Conservation (phyloP, 164 flowering plant genomes). For the Pachysandra terminalis region DNA sequence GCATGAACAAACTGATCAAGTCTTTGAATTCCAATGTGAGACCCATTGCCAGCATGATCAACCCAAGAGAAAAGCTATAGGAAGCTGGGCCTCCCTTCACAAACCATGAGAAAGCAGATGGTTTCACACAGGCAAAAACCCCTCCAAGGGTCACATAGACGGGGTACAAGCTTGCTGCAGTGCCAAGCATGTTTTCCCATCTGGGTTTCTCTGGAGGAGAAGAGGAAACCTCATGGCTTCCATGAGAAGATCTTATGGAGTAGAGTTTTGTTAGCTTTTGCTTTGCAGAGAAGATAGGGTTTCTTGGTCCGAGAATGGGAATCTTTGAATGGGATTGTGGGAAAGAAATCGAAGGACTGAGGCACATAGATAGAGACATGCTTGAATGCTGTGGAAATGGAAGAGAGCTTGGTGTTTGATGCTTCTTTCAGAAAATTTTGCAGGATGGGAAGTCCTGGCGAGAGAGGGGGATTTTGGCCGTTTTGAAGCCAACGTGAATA, state of each 20-base stretch:
- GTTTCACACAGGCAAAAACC: conserved; percentile 62
- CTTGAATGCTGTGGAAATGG: neutral
- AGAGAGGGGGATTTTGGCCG: too few species aligned
- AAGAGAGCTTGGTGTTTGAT: neutral
- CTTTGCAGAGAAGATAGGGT: conserved; percentile 1
- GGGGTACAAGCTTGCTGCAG: conserved; percentile 77
- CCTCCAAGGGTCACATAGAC: conserved; percentile 69
- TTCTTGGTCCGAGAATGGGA: conserved; percentile 16
- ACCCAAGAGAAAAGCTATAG: conserved; percentile 61
- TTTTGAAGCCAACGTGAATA: too few species aligned
- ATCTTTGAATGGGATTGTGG: conserved; percentile 15
- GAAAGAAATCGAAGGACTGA: conserved; percentile 5
- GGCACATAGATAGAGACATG: conserved; percentile 20
- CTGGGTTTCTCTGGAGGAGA: conserved; percentile 26
- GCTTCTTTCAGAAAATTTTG: too few species aligned
- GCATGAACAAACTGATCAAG: conserved; percentile 43
- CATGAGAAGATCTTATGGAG: conserved; percentile 16
- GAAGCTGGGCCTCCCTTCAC: conserved; percentile 58
- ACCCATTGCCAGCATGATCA: conserved; percentile 83
- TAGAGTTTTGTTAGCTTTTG: conserved; percentile 4
- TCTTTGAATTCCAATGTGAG: conserved; percentile 68
- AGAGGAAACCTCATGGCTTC: conserved; percentile 17
- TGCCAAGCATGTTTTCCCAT: conserved; percentile 44
- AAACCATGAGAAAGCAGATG: conserved; percentile 72
- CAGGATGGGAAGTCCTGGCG: too few species aligned